Conservation (phyloP, 2,329 filamentous ascomycete species). For the Coniella lustricola region DNA sequence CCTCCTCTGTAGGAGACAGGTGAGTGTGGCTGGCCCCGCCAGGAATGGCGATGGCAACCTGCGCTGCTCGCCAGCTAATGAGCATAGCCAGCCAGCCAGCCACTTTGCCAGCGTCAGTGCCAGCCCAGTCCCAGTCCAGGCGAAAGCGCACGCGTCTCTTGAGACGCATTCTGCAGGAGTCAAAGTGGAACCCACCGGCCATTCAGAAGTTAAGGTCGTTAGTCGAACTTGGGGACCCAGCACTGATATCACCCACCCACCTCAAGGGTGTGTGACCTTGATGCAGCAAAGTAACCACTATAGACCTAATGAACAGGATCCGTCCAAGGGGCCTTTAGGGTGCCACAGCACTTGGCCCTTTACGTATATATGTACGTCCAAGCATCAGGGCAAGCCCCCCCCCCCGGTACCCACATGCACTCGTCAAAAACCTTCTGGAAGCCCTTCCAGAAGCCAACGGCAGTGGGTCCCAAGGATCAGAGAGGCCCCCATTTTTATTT, state of each 20-base stretch:
- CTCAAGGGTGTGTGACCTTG: no score
- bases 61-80: neutral
- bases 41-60: neutral
- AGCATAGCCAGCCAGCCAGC: no score
- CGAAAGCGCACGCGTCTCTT: neutral
- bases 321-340: neutral
- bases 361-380: no score
- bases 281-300: no score
- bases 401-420: neutral
- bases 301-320: neutral
- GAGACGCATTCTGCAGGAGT: conserved; percentile 15
- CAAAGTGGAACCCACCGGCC: conserved; percentile 7
- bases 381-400: neutral
- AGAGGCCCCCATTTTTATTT: neutral
- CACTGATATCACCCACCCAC: no score
- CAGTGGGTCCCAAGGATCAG: neutral
- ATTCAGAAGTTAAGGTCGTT: no score
- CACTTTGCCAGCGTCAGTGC: no score
- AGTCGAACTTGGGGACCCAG: no score
- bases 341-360: no score
- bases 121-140: no score
- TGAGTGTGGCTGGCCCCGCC: neutral
- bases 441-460: conserved; percentile 7
- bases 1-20: neutral
- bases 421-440: conserved; percentile 16